These are phyloP conservation scores for Aphanomyces astaci DNA, from an alignment of 352 stramenopile species.

Conservation along the genomic window DNA sequence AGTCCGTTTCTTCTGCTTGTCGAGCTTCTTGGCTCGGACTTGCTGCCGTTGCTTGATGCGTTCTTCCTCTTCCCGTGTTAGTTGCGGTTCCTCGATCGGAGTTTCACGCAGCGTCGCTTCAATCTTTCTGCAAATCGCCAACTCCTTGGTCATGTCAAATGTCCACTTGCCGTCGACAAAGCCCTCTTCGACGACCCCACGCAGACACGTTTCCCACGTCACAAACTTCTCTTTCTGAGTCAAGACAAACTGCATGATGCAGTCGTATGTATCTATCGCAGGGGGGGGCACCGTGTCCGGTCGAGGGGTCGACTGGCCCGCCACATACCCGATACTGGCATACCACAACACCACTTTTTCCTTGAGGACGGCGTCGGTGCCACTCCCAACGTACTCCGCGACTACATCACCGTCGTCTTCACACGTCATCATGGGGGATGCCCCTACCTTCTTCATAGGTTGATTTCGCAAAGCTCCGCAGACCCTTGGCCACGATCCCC, in stretches of 20 bases:
- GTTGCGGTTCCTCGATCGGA: neutral
- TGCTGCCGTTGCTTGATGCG: conserved; percentile 4
- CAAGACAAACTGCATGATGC: conserved; percentile 21
- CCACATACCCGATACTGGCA: neutral
- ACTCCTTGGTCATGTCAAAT: conserved; percentile 23
- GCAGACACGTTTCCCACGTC: conserved; percentile 10
- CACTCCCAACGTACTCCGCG: conserved; percentile 7
- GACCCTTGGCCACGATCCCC: neutral
- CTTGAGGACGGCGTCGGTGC: neutral
- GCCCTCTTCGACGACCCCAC: neutral
- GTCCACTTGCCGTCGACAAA: conserved; percentile 15
- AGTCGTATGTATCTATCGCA: neutral
- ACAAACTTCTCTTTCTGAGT: conserved; percentile 16
- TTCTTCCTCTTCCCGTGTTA: neutral
- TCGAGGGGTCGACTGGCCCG: neutral
- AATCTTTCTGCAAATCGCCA: conserved; percentile 21
- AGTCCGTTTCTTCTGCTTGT: conserved; percentile 1
- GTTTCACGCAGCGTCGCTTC: conserved; percentile 11
- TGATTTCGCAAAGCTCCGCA: conserved; percentile 17
- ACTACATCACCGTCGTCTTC: neutral
- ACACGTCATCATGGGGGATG: neutral
- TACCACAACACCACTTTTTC: conserved; percentile 9
- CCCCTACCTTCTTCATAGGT: neutral
- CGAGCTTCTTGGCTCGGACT: neutral
- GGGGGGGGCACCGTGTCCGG: too few species aligned